Evolutionary conservation across 148 eudicot species (phyloP).

Genomic region (Nepenthes mirabilis): DNA sequence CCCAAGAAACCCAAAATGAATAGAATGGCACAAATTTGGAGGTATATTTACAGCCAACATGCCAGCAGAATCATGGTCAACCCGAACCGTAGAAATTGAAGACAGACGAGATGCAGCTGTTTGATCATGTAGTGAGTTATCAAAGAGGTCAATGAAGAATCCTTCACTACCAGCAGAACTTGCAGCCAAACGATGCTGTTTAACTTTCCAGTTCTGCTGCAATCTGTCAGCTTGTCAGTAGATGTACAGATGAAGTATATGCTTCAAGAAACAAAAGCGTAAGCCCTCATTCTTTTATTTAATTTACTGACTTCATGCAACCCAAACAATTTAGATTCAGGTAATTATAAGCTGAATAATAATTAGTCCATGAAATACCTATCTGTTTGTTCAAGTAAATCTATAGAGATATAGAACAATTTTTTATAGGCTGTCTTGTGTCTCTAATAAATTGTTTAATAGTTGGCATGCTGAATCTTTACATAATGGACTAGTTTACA

Average conservation of each 20-base stretch:
- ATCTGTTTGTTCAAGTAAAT: too few species aligned
- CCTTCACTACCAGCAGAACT: conserved; percentile 86
- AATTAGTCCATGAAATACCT: too few species aligned
- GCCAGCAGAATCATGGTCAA: conserved; percentile 87
- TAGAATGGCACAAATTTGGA: conserved; percentile 48
- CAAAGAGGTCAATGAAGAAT: conserved; percentile 79
- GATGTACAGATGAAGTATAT: background rate
- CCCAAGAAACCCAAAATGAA: conserved; percentile 62
- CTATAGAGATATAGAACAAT: too few species aligned
- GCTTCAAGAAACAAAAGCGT: background rate
- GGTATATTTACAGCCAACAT: conserved; percentile 86
- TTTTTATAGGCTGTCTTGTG: too few species aligned
- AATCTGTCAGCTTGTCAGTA: conserved; percentile 42
- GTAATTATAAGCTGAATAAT: too few species aligned
- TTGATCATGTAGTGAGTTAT: conserved; percentile 47
- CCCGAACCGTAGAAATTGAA: conserved; percentile 51
- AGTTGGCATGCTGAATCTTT: too few species aligned
- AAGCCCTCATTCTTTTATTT: background rate
- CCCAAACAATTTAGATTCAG: too few species aligned
- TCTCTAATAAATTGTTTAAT: too few species aligned
- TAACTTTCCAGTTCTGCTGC: conserved; percentile 99
- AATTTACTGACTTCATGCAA: too few species aligned
- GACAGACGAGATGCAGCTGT: conserved; percentile 48
- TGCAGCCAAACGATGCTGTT: conserved; percentile 74
- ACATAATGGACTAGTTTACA: too few species aligned